A percentile compares a stretch with the other conserved stretches of the same genome.
Evolutionary conservation across 768 basidiomycete species (phyloP).

Genomic region (Amanita phalloides): DNA sequence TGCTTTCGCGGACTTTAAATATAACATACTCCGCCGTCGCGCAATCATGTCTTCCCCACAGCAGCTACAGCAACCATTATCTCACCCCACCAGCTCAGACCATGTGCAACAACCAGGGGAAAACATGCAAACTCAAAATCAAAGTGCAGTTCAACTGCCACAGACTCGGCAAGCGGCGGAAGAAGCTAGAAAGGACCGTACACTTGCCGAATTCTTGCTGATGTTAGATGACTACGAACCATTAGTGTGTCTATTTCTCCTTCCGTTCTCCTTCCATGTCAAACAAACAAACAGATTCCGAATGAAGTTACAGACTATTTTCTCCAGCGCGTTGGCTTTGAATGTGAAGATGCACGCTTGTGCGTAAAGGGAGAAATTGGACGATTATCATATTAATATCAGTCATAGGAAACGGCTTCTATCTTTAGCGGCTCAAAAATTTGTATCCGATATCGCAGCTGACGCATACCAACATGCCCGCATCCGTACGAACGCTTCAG

Average conservation of each 20-base stretch:
- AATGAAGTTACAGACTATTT: conserved; percentile 98
- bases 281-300: conserved; percentile 54
- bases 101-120: conserved; percentile 17
- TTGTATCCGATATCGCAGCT: conserved; percentile 91
- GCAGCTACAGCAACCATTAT: conserved; percentile 16
- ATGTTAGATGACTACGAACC: conserved; percentile 98
- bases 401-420: conserved; percentile 76
- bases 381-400: background rate
- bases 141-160: conserved; percentile 16
- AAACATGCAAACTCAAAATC: conserved; percentile 14
- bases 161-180: conserved; percentile 63
- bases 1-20: conserved; percentile 12
- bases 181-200: conserved; percentile 81
- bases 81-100: conserved; percentile 19
- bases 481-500: conserved; percentile 80
- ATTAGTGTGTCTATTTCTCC: conserved; percentile 40
- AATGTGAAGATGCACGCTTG: conserved; percentile 90
- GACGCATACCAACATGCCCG: conserved; percentile 98
- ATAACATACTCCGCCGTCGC: conserved; percentile 17
- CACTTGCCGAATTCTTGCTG: conserved; percentile 85
- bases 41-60: conserved; percentile 22
- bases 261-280: background rate
- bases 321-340: conserved; percentile 91
- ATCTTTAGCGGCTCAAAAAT: conserved; percentile 94
- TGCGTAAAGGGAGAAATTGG: conserved; percentile 18